These are phyloP conservation scores for Acacia melanoxylon DNA, from an alignment of 306 rosid species.

Conservation along the genomic window DNA sequence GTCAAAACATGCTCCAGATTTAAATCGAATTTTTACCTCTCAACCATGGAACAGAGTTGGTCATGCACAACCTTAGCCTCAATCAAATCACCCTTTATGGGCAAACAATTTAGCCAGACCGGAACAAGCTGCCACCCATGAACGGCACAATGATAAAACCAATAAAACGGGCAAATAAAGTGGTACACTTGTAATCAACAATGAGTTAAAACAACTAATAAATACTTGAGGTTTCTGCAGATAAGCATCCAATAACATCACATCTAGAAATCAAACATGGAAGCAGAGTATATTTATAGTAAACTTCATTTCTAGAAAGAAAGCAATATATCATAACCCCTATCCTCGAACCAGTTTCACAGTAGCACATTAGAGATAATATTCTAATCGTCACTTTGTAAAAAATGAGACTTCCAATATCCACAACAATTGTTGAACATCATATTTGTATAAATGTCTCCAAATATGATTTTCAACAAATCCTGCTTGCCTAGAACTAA, in stretches of 20 bases:
- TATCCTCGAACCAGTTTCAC: background rate
- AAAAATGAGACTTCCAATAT: no score
- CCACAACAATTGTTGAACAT: no score
- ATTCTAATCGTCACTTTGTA: no score
- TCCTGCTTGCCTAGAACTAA: background rate
- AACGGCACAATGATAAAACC: background rate
- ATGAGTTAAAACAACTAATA: background rate
- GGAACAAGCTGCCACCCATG: constrained; percentile 58
- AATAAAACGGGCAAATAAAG: background rate
- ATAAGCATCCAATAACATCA: no score
- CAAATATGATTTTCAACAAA: background rate
- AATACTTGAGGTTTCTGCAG: background rate
- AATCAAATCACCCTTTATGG: constrained; percentile 70
- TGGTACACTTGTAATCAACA: background rate
- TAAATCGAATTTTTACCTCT: constrained; percentile 48
- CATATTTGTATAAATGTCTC: background rate
- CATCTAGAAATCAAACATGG: no score
- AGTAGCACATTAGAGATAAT: background rate
- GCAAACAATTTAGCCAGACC: constrained; percentile 75
- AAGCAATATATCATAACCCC: background rate
- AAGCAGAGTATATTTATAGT: background rate
- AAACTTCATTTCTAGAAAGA: constrained; percentile 15
- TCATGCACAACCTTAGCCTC: constrained; percentile 77
- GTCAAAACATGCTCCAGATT: constrained; percentile 17
- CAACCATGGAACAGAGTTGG: constrained; percentile 73